Base-by-base conservation (phyloP, 331 rosid genomes). In the Telfairia occidentalis region DNA sequence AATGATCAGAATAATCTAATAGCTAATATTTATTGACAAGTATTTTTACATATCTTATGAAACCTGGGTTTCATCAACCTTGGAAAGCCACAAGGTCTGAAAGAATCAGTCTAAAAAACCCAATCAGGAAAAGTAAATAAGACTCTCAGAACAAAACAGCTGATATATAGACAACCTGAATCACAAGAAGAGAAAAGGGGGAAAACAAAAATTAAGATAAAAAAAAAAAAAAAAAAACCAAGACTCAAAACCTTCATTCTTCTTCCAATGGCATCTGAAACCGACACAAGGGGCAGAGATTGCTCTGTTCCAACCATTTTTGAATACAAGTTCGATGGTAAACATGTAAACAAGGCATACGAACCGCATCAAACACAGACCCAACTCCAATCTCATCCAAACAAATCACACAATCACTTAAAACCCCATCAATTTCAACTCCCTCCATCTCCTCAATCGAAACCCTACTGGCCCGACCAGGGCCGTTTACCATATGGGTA, bases 281-380 rank as follows among this genome's bases (percentile, higher is more conserved):
- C 69, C 78, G 43, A 52, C 78, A 73, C 13, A 79, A n/a, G 0
- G 75, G 82, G 37, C 82, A 79, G 13, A 54, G 66, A 2, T 73
- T 63, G 34, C 69, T 73, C 57, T 52, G 13, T 30, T 73, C n/a
- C 5, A 79, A 49, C 82, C 82, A 79, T 23, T 61, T 73, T 4
- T 9, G 34, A 61, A 73, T 79, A 38, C 78, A 79, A 61, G 12
- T 18, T 16, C 16, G 53, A 61, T 79, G 82, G 5, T 73, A 73
- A 64, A 63, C n/a, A 74, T 79, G 82, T 4, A 46, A 73, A 70
- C 82, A 79, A 35, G 82, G 75, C 75, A 73, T n/a, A 8, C 70
- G 37, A 63, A 49, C 13, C 2, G 74, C 77, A 42, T 71, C 57
- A 26, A 35, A 60, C 21, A 58, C 46, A 26, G 16, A 60, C 28